These are phyloP conservation scores for Scedosporium apiospermum DNA, from an alignment of 2,329 filamentous ascomycete genomes.

Conservation along the genomic window DNA sequence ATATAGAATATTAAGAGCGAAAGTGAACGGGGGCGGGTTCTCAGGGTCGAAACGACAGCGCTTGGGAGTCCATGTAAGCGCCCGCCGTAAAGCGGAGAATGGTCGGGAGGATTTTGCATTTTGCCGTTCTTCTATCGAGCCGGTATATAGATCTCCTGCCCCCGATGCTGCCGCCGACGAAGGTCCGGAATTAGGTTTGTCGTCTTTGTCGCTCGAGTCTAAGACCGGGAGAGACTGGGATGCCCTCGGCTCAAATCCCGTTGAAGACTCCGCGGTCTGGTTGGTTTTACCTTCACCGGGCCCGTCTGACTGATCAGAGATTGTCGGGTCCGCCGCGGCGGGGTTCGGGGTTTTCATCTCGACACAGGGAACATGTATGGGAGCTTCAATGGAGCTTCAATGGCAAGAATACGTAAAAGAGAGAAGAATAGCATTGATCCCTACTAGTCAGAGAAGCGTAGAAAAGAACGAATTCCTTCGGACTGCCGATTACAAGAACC, in stretches of 20 bases:
- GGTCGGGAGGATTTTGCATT: conserved; percentile 22
- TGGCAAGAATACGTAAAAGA: too few relatives aligned
- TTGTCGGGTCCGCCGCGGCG: neutral
- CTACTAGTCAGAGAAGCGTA: too few relatives aligned
- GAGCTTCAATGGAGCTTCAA: too few relatives aligned
- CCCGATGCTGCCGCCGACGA: neutral
- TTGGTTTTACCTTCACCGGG: neutral
- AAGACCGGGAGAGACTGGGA: neutral
- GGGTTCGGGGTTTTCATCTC: neutral
- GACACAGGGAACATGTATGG: neutral
- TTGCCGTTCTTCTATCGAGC: conserved; percentile 11
- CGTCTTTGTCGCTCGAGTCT: neutral
- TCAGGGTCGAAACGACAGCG: conserved; percentile 59
- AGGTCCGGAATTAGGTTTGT: neutral
- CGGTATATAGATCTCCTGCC: neutral
- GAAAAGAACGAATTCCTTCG: too few relatives aligned
- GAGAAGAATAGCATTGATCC: too few relatives aligned
- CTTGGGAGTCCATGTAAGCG: conserved; percentile 49
- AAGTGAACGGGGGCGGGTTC: conserved; percentile 57
- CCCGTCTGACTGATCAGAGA: neutral
- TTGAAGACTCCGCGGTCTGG: neutral
- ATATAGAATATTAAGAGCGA: conserved; percentile 62
- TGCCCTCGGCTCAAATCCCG: neutral
- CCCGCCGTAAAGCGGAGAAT: neutral
- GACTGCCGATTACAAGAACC: too few relatives aligned